Percentiles rank a stretch among this genome's conserved stretches.
Conservation (phyloP, 2,329 filamentous ascomycete species). For the Colletotrichum orbiculare region DNA sequence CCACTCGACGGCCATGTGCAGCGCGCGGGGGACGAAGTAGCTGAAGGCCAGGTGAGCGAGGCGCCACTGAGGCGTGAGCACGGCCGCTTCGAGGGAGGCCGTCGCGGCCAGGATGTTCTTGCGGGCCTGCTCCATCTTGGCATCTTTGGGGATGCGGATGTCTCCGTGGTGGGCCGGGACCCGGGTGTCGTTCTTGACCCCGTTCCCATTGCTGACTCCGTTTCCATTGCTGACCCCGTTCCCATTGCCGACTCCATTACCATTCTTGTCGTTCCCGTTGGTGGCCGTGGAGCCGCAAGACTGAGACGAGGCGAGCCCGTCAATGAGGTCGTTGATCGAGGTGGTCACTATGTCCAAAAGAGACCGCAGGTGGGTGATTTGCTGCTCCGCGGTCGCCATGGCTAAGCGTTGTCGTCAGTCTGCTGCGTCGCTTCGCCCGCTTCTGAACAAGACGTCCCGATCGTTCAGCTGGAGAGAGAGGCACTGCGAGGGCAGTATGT, state of each 20-base stretch:
- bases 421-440: not conserved
- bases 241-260: too few relatives aligned
- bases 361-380: slow-evolving; percentile 23
- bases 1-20: slow-evolving; percentile 33
- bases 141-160: slow-evolving; percentile 9
- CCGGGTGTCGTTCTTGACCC: too few relatives aligned
- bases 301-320: slow-evolving; percentile 12
- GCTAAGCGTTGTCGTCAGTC: not conserved
- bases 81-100: slow-evolving; percentile 16
- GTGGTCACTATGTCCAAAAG: slow-evolving; percentile 13
- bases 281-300: not conserved
- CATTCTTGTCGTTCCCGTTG: not conserved
- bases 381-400: slow-evolving; percentile 25
- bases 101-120: slow-evolving; percentile 23
- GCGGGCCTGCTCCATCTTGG: slow-evolving; percentile 23
- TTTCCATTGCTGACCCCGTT: too few relatives aligned
- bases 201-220: too few relatives aligned
- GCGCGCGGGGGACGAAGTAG: slow-evolving; percentile 26
- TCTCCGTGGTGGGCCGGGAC: not conserved
- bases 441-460: not conserved
- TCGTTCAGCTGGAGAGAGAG: too few relatives aligned
- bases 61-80: slow-evolving; percentile 30
- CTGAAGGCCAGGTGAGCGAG: slow-evolving; percentile 22
- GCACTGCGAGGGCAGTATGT: too few relatives aligned
- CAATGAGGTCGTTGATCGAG: slow-evolving; percentile 26